Conservation (phyloP, 2,329 filamentous ascomycete species). For the Pestalotiopsis sp. region DNA sequence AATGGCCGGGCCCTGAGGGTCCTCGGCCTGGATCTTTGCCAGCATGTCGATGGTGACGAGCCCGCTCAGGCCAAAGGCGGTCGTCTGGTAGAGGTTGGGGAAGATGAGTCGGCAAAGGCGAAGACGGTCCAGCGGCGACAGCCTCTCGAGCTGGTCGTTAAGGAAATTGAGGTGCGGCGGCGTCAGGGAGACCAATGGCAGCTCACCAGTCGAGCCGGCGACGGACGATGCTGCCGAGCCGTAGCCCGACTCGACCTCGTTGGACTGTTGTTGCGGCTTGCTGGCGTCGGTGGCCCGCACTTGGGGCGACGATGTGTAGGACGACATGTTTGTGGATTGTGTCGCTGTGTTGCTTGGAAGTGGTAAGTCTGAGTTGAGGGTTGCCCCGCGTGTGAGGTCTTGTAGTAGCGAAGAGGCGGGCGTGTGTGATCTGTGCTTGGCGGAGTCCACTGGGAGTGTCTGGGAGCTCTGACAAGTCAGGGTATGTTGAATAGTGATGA, state of each 20-base stretch:
- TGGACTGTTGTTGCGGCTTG: constrained; percentile 39
- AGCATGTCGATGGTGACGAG: constrained; percentile 86
- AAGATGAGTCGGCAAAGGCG: constrained; percentile 91
- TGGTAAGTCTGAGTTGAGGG: constrained; percentile 2
- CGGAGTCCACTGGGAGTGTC: neutral
- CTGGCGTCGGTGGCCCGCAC: constrained; percentile 35
- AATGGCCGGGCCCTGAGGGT: constrained; percentile 60
- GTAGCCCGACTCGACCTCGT: constrained; percentile 80
- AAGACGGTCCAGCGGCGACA: constrained; percentile 88
- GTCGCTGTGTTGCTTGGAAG: constrained; percentile 17
- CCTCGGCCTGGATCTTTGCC: constrained; percentile 69
- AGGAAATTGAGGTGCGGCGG: constrained; percentile 86
- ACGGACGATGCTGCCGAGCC: constrained; percentile 65
- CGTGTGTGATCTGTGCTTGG: neutral
- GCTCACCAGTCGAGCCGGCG: constrained; percentile 60
- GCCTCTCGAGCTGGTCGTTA: constrained; percentile 84
- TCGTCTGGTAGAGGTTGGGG: constrained; percentile 86
- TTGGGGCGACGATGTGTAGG: constrained; percentile 41
- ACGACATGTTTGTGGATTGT: constrained; percentile 40
- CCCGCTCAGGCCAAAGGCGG: constrained; percentile 80
- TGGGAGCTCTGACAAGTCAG: neutral
- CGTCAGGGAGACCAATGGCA: constrained; percentile 83
- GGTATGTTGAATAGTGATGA: neutral
- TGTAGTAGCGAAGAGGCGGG: neutral
- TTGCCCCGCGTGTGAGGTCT: constrained; percentile 32